Base-by-base conservation (phyloP, 2,329 filamentous ascomycete species). In the Alternaria sp. region DNA sequence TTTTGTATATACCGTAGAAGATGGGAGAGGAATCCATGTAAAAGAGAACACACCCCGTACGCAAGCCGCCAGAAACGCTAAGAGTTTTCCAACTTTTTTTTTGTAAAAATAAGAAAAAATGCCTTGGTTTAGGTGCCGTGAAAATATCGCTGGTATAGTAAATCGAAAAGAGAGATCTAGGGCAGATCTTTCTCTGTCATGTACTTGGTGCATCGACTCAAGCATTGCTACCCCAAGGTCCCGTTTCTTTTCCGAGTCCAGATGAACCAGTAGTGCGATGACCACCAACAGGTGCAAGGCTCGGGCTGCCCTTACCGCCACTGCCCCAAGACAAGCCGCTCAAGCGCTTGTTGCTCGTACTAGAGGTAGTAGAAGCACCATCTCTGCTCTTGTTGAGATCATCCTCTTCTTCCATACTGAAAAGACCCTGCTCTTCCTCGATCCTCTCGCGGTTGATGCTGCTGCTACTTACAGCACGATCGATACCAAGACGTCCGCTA, bases 341-440 rank as follows among this genome's bases (percentile, higher is more conserved):
- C 2, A 74, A 62, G 4, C 76, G 68, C 62, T 78, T 78, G 61
- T 74, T 75, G 61, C 73, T 75, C 1, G 67, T 71, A 45, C 68
- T 74, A 3, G 69, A 72, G 2, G 73, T 73, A 0, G 74, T 76
- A 5, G 72, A 72, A 7, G 73, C 73, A 24, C 71, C 74, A 36
- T 77, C 74, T 42, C 71, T 70, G 44, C 66, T 65, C 62, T 73
- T 75, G 33, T 62, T 70, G 36, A 72, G 53, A 14, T 76, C 76
- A 7, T 78, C 76, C 44, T 78, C 75, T 34, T 79, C 77, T 56
- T 79, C 77, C 77, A 79, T 79, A 54, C 73, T 77, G 56, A 79
- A 79, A 24, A 79, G 55, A n/a, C 77, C 77, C 41, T 79, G 76
- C 63, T 79, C 77, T 63, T 79, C 77, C 23, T 79, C 77, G 50